Evolutionary conservation across 2,329 filamentous ascomycete genomes (phyloP).

Genomic region (Aspergillus sp.): DNA sequence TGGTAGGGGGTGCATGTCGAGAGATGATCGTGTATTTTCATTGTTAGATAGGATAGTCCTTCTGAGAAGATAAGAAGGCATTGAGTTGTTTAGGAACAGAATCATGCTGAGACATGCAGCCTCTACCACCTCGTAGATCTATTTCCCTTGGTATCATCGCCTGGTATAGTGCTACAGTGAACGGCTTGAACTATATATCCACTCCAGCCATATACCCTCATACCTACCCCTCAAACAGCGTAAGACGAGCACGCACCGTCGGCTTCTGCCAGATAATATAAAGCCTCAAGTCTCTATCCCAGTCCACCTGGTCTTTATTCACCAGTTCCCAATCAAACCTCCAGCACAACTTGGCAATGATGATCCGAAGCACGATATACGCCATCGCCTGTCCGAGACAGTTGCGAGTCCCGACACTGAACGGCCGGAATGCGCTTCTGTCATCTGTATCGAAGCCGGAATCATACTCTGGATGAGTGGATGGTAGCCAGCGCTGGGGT

Average conservation of each 20-base stretch:
- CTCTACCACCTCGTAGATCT: too few relatives aligned
- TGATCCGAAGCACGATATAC: neutral
- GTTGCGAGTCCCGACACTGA: slow-evolving; percentile 6
- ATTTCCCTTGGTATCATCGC: too few relatives aligned
- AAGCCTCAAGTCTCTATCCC: neutral
- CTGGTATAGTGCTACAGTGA: too few relatives aligned
- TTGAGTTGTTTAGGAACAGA: too few relatives aligned
- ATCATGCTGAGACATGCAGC: too few relatives aligned
- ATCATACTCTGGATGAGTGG: neutral
- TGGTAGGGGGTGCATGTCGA: too few relatives aligned
- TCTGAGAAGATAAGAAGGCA: too few relatives aligned
- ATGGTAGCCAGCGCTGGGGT: slow-evolving; percentile 6
- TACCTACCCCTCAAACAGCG: neutral
- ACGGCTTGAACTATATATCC: neutral
- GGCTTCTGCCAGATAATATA: neutral
- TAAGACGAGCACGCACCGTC: neutral
- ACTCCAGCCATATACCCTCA: neutral
- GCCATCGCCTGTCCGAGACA: slow-evolving; percentile 7
- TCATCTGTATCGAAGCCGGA: slow-evolving; percentile 1
- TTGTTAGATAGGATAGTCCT: too few relatives aligned
- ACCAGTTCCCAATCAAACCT: neutral
- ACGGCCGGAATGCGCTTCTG: slow-evolving; percentile 5
- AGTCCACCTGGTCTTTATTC: neutral
- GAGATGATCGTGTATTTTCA: too few relatives aligned
- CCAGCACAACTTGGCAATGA: neutral